Base-by-base conservation (phyloP, 1,284 basidiomycete species). In the Coniferiporia weirii region DNA sequence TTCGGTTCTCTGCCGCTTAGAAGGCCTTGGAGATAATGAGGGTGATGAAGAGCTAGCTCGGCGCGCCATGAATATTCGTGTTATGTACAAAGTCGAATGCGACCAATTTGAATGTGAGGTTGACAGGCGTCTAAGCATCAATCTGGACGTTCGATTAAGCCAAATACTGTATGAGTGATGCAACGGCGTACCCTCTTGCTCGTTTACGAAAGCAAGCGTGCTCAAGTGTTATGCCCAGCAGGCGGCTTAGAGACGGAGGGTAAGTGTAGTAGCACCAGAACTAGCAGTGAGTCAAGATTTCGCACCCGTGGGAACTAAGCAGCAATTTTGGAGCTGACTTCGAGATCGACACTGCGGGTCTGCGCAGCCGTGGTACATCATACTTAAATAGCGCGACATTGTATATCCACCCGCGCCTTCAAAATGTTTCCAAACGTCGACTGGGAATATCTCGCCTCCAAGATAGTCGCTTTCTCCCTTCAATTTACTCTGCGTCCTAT, bases 1-100 rank as follows among this genome's bases (percentile, higher is more conserved):
- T 7, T 76, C 77, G 3, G 81, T 65, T 66, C 76, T 82, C 57
- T 76, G 74, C 19, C 82, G 79, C 67, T 90, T 90, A 0, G 73
- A 52, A 17, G 78, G 71, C 38, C 82, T 75, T 48, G 66, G 64
- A 10, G 71, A 71, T 12, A 75, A 73, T 19, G 77, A 68, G 12
- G 80, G 79, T 9, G 83, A 55, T 12, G 54, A 44, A 22, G 52
- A 48, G 40, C 50, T 51, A 27, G 54, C 50, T 54, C 56, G 51
- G 47, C 60, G 56, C 4, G 56, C 47, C 60, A 61, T 61, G 43
- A 46, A 57, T 53, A 54, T 4, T 40, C 38, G 35, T 9, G 53
- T 36, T 51, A 60, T 51, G 38, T 54, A 61, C 59, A 57, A 48
- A 34, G 45, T 59, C 36, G 20, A 15, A 43, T 36, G 44, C 45